Evolutionary conservation across 2,329 filamentous ascomycete species (phyloP), one percentile per base, ranked within the genome.

Genomic region (Lachnellula subtilissima): DNA sequence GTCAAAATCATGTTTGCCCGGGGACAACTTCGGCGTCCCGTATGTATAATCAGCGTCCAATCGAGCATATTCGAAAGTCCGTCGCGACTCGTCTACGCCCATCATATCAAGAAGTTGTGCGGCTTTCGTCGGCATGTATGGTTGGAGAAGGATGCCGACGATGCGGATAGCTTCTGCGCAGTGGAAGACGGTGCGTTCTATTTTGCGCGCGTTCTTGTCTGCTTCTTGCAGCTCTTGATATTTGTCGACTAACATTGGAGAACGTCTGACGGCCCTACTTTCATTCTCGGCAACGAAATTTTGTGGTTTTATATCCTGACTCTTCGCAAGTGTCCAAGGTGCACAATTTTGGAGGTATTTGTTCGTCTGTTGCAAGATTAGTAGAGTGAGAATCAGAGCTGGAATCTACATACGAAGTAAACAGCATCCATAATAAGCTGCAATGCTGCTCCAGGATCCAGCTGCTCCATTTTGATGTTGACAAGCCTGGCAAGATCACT

Each of bases 51-150:
- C 94, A 8, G 73, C 77, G 1, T 84, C 84, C 28, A 85, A 73
- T 25, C 63, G 69, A 5, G 90, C 87, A 68, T 84, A 80, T 17
- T 79, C 75, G 57, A 91, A 81, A 0, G 76, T 80, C 55, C 93
- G 80, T 52, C 80, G 81, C 9, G 81, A 77, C 8, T 75, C 69
- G 3, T 76, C 73, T 4, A 99, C 91, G 1, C 88, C 87, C 8
- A 99, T 75, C 66, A 87, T 81, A 69, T 96, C 87, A 0, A 99
- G 80, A 35, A 97, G 72, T 62, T 83, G 75, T 11, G 74, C 73
- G 48, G 90, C 82, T 71, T 95, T 96, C 42, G 75, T 78, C 0
- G 94, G 94, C 81, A 99, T 96, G 67, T 92, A 89, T 1, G 94
- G 91, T 71, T 96, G 92, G 46, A 99, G 75, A 48, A 97, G 76